Base-by-base conservation (phyloP, 129 eudicot species). In the Saussurea involucrata region DNA sequence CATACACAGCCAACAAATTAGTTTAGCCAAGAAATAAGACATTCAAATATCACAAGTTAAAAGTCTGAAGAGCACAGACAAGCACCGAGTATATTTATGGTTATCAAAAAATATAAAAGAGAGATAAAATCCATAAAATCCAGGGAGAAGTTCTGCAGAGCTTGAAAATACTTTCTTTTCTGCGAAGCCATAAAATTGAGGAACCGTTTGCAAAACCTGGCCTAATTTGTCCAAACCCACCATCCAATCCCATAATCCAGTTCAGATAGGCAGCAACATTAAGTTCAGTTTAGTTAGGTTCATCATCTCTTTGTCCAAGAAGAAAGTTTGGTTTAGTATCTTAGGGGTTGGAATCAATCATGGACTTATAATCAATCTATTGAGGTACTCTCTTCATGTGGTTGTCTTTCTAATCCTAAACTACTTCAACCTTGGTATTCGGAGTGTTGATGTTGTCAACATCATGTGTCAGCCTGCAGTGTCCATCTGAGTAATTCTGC, bases 41-140 rank as follows among this genome's bases (percentile, higher is more conserved):
- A 75, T 75, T 53, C 25, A 74, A 74, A 33, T 60, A 32, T 33
- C 61, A 74, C 61, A 29, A 73, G 32, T 46, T 46, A 46, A 46
- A 33, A 46, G 58, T 46, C 21, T 46, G 58, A 12, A 44, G 20
- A 46, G 20, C 57, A 46, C 57, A 46, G 57, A 12, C 57, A 46
- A 46, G 57, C 58, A 46, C 58, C 4, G 21, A 46, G 15, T 15
- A 46, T 46, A 46, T 46, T 46, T 46, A 46, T 46, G 58, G 58
- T 46, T 46, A 46, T 46, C 21, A 46, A 46, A 46, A 46, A 46
- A 15, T 15, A n/a, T 46, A 46, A 46, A 46, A 46, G 58, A 46
- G 57, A 20, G 57, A 46, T 46, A 3, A 46, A 18, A 44, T 44
- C 57, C 57, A 2, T 6, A 44, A 12, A 18, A 12, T 44, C 57